phyloP scores from a whole-genome alignment of 2,329 filamentous ascomycete genomes.

The Didymella arachidicola region DNA sequence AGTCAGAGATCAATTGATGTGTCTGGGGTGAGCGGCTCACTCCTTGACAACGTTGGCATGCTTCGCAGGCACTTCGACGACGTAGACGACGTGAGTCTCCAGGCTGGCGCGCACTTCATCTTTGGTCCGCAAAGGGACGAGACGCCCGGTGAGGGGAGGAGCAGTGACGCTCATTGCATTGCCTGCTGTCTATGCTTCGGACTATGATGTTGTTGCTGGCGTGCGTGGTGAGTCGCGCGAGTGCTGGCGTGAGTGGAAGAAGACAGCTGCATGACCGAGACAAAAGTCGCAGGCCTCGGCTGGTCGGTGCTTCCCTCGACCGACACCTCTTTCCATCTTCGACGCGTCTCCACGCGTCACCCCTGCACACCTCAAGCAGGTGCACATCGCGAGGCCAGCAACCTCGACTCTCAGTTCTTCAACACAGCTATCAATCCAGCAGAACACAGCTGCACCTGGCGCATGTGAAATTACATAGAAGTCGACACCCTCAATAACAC shows the following conservation, averaged over 20 bases:
- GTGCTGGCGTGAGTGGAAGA: conserved; percentile 7
- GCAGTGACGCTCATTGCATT: conserved; percentile 37
- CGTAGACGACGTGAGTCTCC: conserved; percentile 69
- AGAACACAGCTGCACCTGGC: background rate
- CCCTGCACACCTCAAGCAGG: conserved; percentile 7
- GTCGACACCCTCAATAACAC: background rate
- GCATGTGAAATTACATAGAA: background rate
- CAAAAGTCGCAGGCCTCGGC: conserved; percentile 21
- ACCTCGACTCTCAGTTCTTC: background rate
- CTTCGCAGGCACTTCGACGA: conserved; percentile 75
- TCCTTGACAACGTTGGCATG: conserved; percentile 75
- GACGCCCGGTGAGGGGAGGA: conserved; percentile 32
- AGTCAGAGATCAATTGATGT: conserved; percentile 25
- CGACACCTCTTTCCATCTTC: conserved; percentile 8
- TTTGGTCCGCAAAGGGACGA: conserved; percentile 57
- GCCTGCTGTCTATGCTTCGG: conserved; percentile 18
- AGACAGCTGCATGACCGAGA: conserved; percentile 4
- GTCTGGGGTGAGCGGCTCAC: conserved; percentile 58
- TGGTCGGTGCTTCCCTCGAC: conserved; percentile 19
- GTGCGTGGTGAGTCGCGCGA: conserved; percentile 13
- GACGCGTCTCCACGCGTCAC: conserved; percentile 9
- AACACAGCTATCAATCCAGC: background rate
- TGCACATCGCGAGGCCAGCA: conserved; percentile 3
- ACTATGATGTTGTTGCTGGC: conserved; percentile 15
- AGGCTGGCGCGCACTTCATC: conserved; percentile 59